Evolutionary conservation across 1,284 basidiomycete species (phyloP), one percentile per base, ranked within the genome.

Genomic region (Puccinia coronata): DNA sequence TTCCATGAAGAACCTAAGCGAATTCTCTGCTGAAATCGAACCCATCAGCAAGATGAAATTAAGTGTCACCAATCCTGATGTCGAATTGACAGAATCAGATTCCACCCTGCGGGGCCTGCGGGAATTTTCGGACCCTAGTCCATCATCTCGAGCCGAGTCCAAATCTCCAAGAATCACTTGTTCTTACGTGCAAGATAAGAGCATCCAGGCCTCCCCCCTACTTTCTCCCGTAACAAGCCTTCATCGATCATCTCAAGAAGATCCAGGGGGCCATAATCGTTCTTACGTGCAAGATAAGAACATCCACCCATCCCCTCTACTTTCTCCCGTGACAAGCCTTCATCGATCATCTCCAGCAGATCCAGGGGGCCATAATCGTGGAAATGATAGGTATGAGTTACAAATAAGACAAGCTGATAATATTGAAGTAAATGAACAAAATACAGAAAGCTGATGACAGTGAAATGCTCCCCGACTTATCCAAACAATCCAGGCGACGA

Each of bases 31-130:
- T 20, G 61, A 63, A 34, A 34, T 63, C n/a, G 61, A 63, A 63
- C 61, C 61, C 23, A 39, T 63, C 4, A 43, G n/a, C 31, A 31
- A 70, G 28, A 28, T 70, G 41, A 70, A 70, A 41, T 43, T 70
- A 51, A 70, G 67, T 49, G 23, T 70, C 1, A 70, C 67, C 25
- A 70, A 70, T 49, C 67, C 67, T 23, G 67, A 70, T 70, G 4
- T 70, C n/a, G 67, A 70, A 49, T 51, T 16, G 23, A 70, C 25
- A 4, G 12, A 70, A 70, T 20, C 67, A n/a, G n/a, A 70, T 14
- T 14, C 47, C n/a, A n/a, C n/a, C n/a, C n/a, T n/a, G n/a, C n/a
- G n/a, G n/a, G n/a, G n/a, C n/a, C n/a, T n/a, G 28, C 43, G 49
- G 43, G 12, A 49, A 47, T 14, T 31, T 41, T 31, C 36, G 5